Conservation (phyloP, 2,329 filamentous ascomycete genomes). For the Ophiosphaerella korrae region DNA sequence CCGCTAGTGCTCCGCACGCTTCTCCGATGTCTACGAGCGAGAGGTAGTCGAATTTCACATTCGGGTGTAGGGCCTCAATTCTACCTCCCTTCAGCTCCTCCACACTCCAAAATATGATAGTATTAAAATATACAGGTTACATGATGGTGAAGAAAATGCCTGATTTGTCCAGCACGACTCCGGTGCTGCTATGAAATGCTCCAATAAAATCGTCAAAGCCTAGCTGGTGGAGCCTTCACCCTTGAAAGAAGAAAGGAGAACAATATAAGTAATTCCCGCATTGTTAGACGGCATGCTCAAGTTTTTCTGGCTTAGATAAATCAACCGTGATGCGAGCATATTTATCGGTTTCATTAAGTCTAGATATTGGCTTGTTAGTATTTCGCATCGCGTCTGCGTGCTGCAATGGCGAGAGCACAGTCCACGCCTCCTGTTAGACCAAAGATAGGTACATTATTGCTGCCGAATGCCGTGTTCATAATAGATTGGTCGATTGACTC, state of each 20-base stretch:
- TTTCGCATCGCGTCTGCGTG: conserved; percentile 54
- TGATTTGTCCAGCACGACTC: conserved; percentile 52
- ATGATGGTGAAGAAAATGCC: conserved; percentile 48
- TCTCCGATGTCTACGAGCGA: background rate
- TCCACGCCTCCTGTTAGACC: conserved; percentile 57
- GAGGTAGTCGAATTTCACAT: background rate
- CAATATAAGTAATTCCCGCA: conserved; percentile 53
- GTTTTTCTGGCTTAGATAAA: conserved; percentile 49
- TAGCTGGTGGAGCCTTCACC: conserved; percentile 26
- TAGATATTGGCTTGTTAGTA: conserved; percentile 50
- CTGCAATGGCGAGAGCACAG: conserved; percentile 47
- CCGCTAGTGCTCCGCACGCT: background rate
- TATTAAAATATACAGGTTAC: conserved; percentile 53
- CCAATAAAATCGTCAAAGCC: conserved; percentile 34
- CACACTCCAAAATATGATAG: conserved; percentile 44
- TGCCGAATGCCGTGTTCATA: background rate
- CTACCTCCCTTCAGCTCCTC: background rate
- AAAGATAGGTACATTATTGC: conserved; percentile 48
- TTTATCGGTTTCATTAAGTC: conserved; percentile 35
- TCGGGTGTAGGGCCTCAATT: background rate
- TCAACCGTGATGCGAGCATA: conserved; percentile 53
- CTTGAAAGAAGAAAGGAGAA: conserved; percentile 51
- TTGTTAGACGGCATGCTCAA: conserved; percentile 48
- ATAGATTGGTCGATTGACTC: background rate
- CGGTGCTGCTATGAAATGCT: conserved; percentile 52